phyloP scores from a whole-genome alignment of 106 monocot genomes.

The Posidonia australis region DNA sequence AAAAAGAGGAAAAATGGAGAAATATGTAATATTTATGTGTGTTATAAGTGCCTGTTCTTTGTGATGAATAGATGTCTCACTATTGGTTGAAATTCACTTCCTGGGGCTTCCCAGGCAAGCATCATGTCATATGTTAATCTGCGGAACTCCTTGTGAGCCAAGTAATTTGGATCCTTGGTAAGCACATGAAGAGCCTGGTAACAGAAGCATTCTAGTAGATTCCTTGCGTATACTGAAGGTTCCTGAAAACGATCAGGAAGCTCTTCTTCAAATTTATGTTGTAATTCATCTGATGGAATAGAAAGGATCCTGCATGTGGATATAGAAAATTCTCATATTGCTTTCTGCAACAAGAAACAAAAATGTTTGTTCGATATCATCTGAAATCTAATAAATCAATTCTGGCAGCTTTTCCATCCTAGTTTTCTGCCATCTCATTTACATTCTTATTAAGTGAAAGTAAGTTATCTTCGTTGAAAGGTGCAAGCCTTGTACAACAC shows the following conservation, averaged over 20 bases:
- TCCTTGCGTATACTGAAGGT: conserved; percentile 48
- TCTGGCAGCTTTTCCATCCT: too few relatives aligned
- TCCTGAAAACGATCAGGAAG: conserved; percentile 33
- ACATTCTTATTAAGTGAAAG: too few relatives aligned
- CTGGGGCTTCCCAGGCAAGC: conserved; percentile 91
- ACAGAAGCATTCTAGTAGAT: conserved; percentile 63
- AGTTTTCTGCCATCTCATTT: too few relatives aligned
- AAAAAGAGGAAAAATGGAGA: too few relatives aligned
- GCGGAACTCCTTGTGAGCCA: conserved; percentile 61
- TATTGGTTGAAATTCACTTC: conserved; percentile 31
- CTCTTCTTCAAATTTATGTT: conserved; percentile 42
- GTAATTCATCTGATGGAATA: conserved; percentile 41
- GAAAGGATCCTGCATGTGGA: conserved; percentile 51
- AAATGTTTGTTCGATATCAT: too few relatives aligned
- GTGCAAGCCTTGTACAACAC: too few relatives aligned
- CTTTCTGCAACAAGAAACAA: too few relatives aligned
- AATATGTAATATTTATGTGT: too few relatives aligned
- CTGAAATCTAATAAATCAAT: too few relatives aligned
- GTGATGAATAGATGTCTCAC: conserved; percentile 22
- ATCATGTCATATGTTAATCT: conserved; percentile 81
- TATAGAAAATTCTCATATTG: too few relatives aligned
- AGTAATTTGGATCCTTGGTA: conserved; percentile 30
- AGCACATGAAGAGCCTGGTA: conserved; percentile 51
- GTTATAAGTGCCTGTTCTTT: too few relatives aligned
- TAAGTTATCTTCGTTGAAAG: too few relatives aligned